These are phyloP conservation scores for Lentinus brumalis DNA, from an alignment of 768 basidiomycete genomes.

Conservation along the genomic window DNA sequence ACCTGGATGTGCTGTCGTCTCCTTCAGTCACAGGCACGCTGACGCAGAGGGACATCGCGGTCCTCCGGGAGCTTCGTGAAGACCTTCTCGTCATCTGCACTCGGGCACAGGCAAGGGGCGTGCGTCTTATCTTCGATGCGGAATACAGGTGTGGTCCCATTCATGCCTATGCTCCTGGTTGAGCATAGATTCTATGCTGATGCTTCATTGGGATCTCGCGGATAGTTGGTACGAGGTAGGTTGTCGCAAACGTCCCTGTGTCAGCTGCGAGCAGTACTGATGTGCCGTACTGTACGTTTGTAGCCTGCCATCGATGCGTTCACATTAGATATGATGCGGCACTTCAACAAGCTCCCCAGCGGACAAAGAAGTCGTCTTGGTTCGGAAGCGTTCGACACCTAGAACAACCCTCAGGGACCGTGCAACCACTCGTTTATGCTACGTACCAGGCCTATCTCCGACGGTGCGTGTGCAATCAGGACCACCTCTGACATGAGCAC, in stretches of 20 bases:
- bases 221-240: slow-evolving; percentile 42
- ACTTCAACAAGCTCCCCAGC: slow-evolving; percentile 60
- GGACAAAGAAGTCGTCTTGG: slow-evolving; percentile 15
- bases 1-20: slow-evolving; percentile 53
- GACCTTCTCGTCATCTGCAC: slow-evolving; percentile 67
- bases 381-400: background rate
- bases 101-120: slow-evolving; percentile 59
- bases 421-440: slow-evolving; percentile 76
- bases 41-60: slow-evolving; percentile 55
- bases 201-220: background rate
- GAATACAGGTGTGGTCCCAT: slow-evolving; percentile 61
- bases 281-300: background rate
- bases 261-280: background rate
- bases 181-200: background rate
- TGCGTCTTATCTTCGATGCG: slow-evolving; percentile 81
- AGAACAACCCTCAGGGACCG: slow-evolving; percentile 7
- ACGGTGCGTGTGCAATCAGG: slow-evolving; percentile 43
- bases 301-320: slow-evolving; percentile 85
- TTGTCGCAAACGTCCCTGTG: background rate
- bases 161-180: background rate
- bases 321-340: slow-evolving; percentile 69
- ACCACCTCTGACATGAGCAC: background rate
- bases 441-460: slow-evolving; percentile 91
- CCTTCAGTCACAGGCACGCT: slow-evolving; percentile 34
- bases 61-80: slow-evolving; percentile 60